Evolutionary conservation across 148 eudicot genomes (phyloP), one percentile per base, ranked within the genome.

Genomic region (Suaeda aralocaspica): DNA sequence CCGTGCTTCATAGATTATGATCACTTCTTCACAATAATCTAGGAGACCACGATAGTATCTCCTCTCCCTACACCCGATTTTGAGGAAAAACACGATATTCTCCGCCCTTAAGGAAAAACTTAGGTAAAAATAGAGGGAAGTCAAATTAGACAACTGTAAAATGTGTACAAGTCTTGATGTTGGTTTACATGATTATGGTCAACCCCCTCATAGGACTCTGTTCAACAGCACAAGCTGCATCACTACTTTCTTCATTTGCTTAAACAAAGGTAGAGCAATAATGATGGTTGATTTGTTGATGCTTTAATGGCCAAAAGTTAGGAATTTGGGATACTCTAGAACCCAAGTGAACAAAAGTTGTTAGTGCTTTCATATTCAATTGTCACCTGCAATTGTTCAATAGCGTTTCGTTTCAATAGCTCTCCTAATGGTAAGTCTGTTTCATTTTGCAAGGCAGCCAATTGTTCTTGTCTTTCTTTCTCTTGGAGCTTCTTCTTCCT

Each of bases 401-500:
- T 91, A 91, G 52, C 88, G 88, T 67, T n/a, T n/a, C n/a, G n/a
- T n/a, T 83, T 87, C 28, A 95, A 90, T 57, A 95, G 74, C 90
- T 87, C 96, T 72, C 87, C 92, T 5, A 95, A 77, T 60, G 99
- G 99, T 74, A 95, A 60, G 73, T 91, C 96, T 58, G 78, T 78
- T 86, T 95, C 99, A 82, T 82, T 73, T 58, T 87, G 88, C 67
- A 95, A 77, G 58, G 96, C 97, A 73, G 77, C 83, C 76, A 95
- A 77, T 76, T 95, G 96, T 74, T 91, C 99, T 67, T 80, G 81
- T 71, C 97, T 81, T 80, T 89, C 99, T 73, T 87, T 93, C 76
- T 76, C 82, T 8, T 63, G 82, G 77, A 74, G 97, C 99, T 80
- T 95, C 99, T 76, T 95, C 99, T 82, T 86, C 92, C 78, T 95